A percentile compares a stretch with the other conserved stretches of the same genome.
Conservation (phyloP, 768 basidiomycete genomes). For the Auricularia sp. region DNA sequence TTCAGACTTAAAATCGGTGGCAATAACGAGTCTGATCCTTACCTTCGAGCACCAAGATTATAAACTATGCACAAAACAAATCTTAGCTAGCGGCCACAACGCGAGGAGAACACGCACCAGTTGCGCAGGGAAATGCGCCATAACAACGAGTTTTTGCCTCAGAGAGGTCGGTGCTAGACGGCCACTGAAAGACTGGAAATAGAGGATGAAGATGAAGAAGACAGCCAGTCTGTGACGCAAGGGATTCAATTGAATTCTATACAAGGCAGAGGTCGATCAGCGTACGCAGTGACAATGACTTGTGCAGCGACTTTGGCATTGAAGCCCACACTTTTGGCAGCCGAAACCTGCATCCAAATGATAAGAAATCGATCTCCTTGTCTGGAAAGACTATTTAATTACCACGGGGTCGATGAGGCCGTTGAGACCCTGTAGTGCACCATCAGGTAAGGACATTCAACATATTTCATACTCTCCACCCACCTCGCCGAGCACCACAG, state of each 20-base stretch:
- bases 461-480: neutral
- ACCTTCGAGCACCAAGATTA: neutral
- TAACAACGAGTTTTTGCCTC: neutral
- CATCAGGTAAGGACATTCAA: too few species aligned
- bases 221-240: neutral
- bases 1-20: too few species aligned
- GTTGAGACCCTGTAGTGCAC: neutral
- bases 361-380: neutral
- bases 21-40: accelerated
- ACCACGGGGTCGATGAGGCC: neutral
- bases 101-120: neutral
- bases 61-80: neutral
- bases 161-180: neutral
- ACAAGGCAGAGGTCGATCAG: neutral
- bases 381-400: neutral
- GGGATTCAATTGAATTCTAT: too few species aligned
- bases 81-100: neutral
- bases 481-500: neutral
- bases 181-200: neutral
- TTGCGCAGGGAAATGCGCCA: neutral
- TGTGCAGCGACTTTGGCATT: neutral
- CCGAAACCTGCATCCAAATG: neutral
- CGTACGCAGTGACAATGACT: neutral
- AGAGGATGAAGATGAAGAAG: neutral
- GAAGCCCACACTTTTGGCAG: neutral